Conservation (phyloP, 371 early-diverging fungal genomes). For the Lichtheimia corymbifera region DNA sequence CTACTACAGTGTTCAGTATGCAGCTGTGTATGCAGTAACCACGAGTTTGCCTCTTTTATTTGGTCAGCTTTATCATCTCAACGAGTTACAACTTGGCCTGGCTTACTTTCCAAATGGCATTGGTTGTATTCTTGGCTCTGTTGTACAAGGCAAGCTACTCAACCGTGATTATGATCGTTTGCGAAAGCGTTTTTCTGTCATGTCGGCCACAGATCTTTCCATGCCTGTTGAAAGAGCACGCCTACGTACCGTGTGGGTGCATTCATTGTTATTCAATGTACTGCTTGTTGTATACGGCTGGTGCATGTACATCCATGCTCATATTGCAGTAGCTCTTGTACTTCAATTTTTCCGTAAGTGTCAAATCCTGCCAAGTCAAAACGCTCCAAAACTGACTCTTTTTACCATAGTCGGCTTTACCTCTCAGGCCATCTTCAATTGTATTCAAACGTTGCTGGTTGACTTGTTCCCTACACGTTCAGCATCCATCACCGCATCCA, state of each 20-base stretch:
- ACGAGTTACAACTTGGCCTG: constrained; percentile 20
- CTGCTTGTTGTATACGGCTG: constrained; percentile 40
- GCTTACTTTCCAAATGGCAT: constrained; percentile 23
- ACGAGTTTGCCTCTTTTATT: constrained; percentile 33
- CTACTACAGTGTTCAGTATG: constrained; percentile 38
- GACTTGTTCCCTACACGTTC: constrained; percentile 44
- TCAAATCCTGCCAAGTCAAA: background rate
- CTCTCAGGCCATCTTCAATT: constrained; percentile 34
- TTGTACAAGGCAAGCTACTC: constrained; percentile 25
- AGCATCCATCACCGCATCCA: constrained; percentile 44
- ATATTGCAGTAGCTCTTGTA: constrained; percentile 23
- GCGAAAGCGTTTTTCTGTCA: constrained; percentile 1
- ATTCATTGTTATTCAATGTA: constrained; percentile 31
- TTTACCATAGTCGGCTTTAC: constrained; percentile 28
- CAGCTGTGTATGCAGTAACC: constrained; percentile 30
- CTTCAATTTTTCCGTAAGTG: constrained; percentile 38
- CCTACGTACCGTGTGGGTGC: constrained; percentile 36
- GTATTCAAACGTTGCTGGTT: constrained; percentile 39
- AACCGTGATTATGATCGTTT: constrained; percentile 22
- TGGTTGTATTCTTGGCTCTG: constrained; percentile 22
- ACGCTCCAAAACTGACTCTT: background rate
- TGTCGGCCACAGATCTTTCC: constrained; percentile 7
- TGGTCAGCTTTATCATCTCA: constrained; percentile 14
- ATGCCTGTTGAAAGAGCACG: constrained; percentile 39
- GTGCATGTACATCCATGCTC: constrained; percentile 32